phyloP scores from a whole-genome alignment of 805 yeast genomes.

The Cephaloascus fragrans region DNA sequence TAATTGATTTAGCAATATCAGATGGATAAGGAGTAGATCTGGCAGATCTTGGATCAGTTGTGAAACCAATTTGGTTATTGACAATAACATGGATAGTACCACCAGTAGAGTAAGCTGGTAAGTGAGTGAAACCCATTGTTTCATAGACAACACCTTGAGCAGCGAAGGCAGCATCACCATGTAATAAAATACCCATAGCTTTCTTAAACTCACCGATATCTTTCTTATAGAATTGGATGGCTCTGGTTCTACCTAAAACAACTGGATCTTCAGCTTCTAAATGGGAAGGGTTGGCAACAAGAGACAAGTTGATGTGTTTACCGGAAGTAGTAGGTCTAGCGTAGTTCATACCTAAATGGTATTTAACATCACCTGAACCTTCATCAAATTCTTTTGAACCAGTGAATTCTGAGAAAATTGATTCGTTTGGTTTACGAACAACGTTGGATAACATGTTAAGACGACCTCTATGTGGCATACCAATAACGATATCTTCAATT shows the following conservation, averaged over 20 bases:
- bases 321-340: slow-evolving; percentile 99
- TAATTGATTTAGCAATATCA: slow-evolving; percentile 91
- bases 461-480: slow-evolving; percentile 99
- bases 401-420: slow-evolving; percentile 91
- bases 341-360: slow-evolving; percentile 98
- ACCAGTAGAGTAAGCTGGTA: slow-evolving; percentile 96
- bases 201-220: slow-evolving; percentile 77
- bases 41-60: slow-evolving; percentile 96
- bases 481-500: slow-evolving; percentile 91
- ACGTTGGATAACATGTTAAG: slow-evolving; percentile 95
- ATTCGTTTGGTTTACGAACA: slow-evolving; percentile 97
- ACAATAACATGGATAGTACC: slow-evolving; percentile 96
- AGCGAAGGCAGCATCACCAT: slow-evolving; percentile 99
- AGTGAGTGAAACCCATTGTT: slow-evolving; percentile 87
- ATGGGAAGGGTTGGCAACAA: slow-evolving; percentile 98
- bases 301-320: slow-evolving; percentile 85
- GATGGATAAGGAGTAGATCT: slow-evolving; percentile 98
- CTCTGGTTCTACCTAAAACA: slow-evolving; percentile 95
- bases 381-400: slow-evolving; percentile 88
- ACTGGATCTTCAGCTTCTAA: slow-evolving; percentile 99
- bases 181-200: slow-evolving; percentile 87
- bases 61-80: slow-evolving; percentile 98
- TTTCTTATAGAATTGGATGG: slow-evolving; percentile 83
- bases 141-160: slow-evolving; percentile 99
- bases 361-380: slow-evolving; percentile 98